Base-by-base conservation (phyloP, 78 protist genomes). In the Carpediemonas membranifera region DNA sequence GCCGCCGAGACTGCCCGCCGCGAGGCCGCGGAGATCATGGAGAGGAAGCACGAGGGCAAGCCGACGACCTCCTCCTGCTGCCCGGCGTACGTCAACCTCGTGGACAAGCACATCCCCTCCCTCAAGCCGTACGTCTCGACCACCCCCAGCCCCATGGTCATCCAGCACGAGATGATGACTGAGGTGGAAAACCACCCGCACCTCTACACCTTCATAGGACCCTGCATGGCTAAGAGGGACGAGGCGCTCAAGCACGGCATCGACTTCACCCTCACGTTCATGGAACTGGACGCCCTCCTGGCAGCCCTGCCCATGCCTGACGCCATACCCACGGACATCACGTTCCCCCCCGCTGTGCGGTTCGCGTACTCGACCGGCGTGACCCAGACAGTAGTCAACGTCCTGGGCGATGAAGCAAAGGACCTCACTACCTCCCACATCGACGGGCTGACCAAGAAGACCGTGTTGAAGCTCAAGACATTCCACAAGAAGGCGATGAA, bases 41-140 rank as follows among this genome's bases (percentile, higher is more conserved):
- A 31, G 25, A 7, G 34, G 3, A 7, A 30, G 16, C 43, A 11
- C 41, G 25, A n/a, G 28, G 31, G 34, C 44, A 3, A 60, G 15
- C 31, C 7, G 15, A 7, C 65, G 21, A 60, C 65, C 36, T 30
- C 65, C 28, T 60, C 65, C 15, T 60, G 65, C 65, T 60, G 65
- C 65, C 65, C 65, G 19, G 65, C 65, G 21, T 60, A 33, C 65
- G 7, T 14, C 65, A 7, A 60, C 28, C 21, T 15, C 27, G 65
- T 60, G 19, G 7, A 60, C 21, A 60, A 60, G 34, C 65, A 60
- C 34, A 60, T n/a, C n/a, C n/a, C n/a, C n/a, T n/a, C n/a, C n/a
- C n/a, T n/a, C n/a, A n/a, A n/a, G n/a, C n/a, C n/a, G 41, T 60
- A 33, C 34, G 65, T 60, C 27, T 60, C 65, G 15, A 14, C 16